phyloP scores from a whole-genome alignment of 2,329 filamentous ascomycete species.

The Pestalotiopsis sp. region DNA sequence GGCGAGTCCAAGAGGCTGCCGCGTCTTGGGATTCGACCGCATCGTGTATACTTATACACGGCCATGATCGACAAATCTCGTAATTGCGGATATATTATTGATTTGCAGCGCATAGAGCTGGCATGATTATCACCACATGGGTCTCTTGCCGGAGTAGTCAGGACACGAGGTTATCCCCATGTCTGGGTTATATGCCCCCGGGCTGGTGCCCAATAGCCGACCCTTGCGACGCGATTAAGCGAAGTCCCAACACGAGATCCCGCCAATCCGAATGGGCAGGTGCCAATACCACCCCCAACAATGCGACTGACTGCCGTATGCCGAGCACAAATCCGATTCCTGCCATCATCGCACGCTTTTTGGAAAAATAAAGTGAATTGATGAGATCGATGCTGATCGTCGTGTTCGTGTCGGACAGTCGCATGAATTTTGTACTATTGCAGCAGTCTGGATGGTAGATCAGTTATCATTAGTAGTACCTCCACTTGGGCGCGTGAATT shows the following conservation, averaged over 20 bases:
- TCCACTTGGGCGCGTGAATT: neutral
- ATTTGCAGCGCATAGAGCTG: neutral
- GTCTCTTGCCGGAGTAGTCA: neutral
- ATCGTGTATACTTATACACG: neutral
- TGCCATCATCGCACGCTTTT: neutral
- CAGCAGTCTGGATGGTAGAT: too few relatives aligned
- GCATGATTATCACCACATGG: neutral
- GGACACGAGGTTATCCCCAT: neutral
- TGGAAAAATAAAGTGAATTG: neutral
- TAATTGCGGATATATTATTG: neutral
- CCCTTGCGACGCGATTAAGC: conserved; percentile 4
- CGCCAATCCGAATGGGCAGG: conserved; percentile 6
- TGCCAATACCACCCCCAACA: neutral
- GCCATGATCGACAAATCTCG: neutral
- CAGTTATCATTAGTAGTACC: neutral
- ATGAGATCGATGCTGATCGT: too few relatives aligned
- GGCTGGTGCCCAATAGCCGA: neutral
- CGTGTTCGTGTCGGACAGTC: too few relatives aligned
- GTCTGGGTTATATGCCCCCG: neutral
- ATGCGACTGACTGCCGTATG: neutral
- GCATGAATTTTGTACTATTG: too few relatives aligned
- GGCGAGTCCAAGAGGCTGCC: neutral
- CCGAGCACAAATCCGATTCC: neutral
- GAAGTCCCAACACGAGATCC: conserved; percentile 9
- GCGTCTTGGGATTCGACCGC: neutral